These are phyloP conservation scores for Aspergillus thermomutatus DNA, from an alignment of 2,329 filamentous ascomycete species.

Conservation along the genomic window DNA sequence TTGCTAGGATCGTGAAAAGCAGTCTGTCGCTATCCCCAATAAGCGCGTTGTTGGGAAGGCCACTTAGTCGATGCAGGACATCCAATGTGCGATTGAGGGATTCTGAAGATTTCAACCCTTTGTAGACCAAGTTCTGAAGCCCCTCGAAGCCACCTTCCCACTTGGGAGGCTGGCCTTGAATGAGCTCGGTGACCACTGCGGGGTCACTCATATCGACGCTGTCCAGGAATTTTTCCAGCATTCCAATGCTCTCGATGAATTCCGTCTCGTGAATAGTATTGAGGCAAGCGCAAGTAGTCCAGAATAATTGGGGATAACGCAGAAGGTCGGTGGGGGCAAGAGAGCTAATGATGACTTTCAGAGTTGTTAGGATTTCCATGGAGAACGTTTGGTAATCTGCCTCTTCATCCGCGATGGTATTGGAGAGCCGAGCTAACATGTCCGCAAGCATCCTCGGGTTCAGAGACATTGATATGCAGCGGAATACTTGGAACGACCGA, in stretches of 20 bases:
- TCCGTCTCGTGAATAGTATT: conserved; percentile 96
- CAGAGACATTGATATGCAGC: conserved; percentile 84
- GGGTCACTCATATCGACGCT: conserved; percentile 77
- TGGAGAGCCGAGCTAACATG: conserved; percentile 91
- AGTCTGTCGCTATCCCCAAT: conserved; percentile 79
- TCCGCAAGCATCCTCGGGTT: conserved; percentile 94
- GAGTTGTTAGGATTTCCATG: conserved; percentile 92
- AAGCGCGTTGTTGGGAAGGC: conserved; percentile 73
- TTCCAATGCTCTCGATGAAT: conserved; percentile 84
- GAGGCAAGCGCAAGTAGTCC: conserved; percentile 94
- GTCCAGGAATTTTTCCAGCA: conserved; percentile 81
- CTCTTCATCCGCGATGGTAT: conserved; percentile 94
- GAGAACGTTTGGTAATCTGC: conserved; percentile 94
- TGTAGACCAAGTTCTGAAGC: conserved; percentile 80
- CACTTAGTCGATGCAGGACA: conserved; percentile 73
- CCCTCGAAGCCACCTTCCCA: conserved; percentile 92
- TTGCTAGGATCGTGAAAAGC: conserved; percentile 85
- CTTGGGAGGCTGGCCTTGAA: conserved; percentile 73
- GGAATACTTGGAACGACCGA: conserved; percentile 94
- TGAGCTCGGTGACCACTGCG: conserved; percentile 65
- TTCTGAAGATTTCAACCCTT: conserved; percentile 81
- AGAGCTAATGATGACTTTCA: conserved; percentile 87
- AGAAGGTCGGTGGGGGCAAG: conserved; percentile 75
- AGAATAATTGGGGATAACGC: conserved; percentile 93
- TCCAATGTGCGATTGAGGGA: conserved; percentile 76